Evolutionary conservation across 2,329 filamentous ascomycete species (phyloP).

Genomic region (Colletotrichum chlorophyti): DNA sequence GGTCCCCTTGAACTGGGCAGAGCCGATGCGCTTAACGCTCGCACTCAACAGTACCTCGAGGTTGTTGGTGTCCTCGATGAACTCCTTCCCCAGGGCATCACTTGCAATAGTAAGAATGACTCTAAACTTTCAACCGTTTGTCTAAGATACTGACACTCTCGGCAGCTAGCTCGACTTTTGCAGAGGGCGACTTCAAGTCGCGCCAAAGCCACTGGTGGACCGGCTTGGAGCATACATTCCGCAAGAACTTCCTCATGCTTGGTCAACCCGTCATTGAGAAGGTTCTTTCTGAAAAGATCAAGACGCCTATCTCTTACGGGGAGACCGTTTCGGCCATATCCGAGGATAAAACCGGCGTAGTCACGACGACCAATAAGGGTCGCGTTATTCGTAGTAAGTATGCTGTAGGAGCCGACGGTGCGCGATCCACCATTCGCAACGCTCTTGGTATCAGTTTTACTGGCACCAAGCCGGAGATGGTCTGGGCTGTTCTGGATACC

Average conservation of each 20-base stretch:
- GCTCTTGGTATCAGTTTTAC: conserved; percentile 47
- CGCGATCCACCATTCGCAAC: conserved; percentile 53
- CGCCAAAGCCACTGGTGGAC: conserved; percentile 57
- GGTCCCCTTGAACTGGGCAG: conserved; percentile 48
- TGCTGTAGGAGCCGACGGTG: conserved; percentile 59
- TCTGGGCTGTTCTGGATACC: conserved; percentile 55
- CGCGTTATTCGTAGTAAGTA: conserved; percentile 46
- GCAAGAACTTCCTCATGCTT: conserved; percentile 58
- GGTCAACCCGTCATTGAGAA: conserved; percentile 54
- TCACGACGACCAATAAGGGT: conserved; percentile 37
- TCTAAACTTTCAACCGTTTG: background rate
- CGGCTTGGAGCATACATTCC: conserved; percentile 48
- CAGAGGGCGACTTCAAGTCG: conserved; percentile 52
- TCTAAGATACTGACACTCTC: background rate
- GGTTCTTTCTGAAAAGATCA: conserved; percentile 43
- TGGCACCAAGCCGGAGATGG: conserved; percentile 56
- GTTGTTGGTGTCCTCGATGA: conserved; percentile 50
- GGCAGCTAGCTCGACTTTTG: conserved; percentile 54
- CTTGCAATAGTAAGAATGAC: conserved; percentile 53
- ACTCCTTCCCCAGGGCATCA: conserved; percentile 49
- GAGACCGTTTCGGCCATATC: conserved; percentile 42
- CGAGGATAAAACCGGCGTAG: conserved; percentile 35
- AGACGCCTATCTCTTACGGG: conserved; percentile 41
- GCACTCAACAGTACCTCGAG: conserved; percentile 56
- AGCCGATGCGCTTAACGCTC: conserved; percentile 55